Base-by-base conservation (phyloP, 495 filamentous ascomycete species). In the Penicillium longicatenatum region DNA sequence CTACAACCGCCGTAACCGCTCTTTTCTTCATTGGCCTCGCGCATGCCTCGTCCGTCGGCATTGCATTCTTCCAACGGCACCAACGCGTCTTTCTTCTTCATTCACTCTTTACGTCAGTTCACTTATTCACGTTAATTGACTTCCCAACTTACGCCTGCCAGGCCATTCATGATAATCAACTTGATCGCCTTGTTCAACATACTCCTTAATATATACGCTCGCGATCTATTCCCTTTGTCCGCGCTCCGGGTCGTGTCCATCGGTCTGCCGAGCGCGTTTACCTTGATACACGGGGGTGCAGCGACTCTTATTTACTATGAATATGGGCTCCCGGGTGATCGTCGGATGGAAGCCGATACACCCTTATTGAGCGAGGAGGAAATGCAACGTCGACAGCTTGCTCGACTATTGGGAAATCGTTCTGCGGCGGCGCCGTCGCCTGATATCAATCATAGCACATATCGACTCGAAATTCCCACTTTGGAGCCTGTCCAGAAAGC, bases 321-420 rank as follows among this genome's bases (percentile, higher is more conserved):
- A 50, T 56, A 58, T 37, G 48, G 58, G 11, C 31, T 58, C 39
- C 42, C 29, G 17, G 48, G 35, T 5, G 11, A 20, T 12, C 53
- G 55, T 47, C 61, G 19, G 33, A 58, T 20, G 8, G 55, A 57
- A 10, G 63, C 59, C 31, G 58, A 41, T 17, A 70, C 58, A 3
- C 61, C 59, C 4, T 60, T 73, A 0, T 53, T 75, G 35, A 73
- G 65, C 10, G 68, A 72, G n/a, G 71, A 74, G 24, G 74, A 75
- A 48, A 61, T 71, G 71, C 70, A 73, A 47, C 71, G 74, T 16
- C 68, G 65, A 39, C 71, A 77, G 48, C 52, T 77, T n/a, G 64
- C 66, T 29, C 63, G 67, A 8, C 55, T 75, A 5, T 31, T 77
- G 12, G 62, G 70, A 21, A 56, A 65, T 26, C 66, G 64, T 11